Conservation (phyloP, 306 rosid genomes). For the Pyrus pyrifolia region DNA sequence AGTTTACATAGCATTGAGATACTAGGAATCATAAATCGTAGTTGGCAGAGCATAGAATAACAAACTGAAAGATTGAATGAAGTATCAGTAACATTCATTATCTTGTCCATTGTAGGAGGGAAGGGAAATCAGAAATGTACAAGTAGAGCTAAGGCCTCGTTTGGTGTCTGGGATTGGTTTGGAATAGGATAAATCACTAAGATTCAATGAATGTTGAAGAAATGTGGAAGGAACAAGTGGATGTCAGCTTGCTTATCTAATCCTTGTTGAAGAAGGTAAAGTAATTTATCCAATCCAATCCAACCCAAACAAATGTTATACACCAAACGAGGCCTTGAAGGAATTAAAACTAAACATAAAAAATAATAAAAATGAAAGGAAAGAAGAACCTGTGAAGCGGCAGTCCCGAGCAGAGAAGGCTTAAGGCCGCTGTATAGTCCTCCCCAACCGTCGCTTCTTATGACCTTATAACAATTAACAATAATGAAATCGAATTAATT, state of each 20-base stretch:
- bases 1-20: background rate
- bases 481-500: background rate
- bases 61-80: background rate
- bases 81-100: background rate
- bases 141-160: background rate
- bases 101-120: background rate
- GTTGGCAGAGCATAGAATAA: too few relatives aligned
- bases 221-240: too few relatives aligned
- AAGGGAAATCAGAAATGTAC: too few relatives aligned
- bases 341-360: too few relatives aligned
- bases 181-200: too few relatives aligned
- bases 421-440: constrained; percentile 81
- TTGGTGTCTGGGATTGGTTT: background rate
- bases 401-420: constrained; percentile 83
- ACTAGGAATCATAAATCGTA: background rate
- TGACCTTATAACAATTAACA: constrained; percentile 27
- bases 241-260: too few relatives aligned
- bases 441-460: constrained; percentile 74
- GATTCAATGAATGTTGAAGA: too few relatives aligned
- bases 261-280: too few relatives aligned
- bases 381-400: constrained; percentile 74
- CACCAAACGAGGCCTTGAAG: too few relatives aligned
- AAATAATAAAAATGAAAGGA: background rate
- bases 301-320: background rate
- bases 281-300: background rate